Percentiles rank a stretch among this genome's conserved stretches.
Evolutionary conservation across 805 yeast genomes (phyloP).

Genomic region (Teunomyces pallodes): DNA sequence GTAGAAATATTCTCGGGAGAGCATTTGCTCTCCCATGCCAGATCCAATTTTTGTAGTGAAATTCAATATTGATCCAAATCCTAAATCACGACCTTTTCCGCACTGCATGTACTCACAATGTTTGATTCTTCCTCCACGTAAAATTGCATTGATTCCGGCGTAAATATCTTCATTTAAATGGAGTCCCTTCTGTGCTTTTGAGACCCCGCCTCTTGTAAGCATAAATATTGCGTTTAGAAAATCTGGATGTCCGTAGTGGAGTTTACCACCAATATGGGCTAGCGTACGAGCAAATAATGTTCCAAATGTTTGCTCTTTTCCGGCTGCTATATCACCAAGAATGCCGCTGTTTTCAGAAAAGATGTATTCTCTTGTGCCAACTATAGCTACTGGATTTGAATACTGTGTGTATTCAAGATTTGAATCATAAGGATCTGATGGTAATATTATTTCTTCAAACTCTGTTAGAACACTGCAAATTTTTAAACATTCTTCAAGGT

Average conservation of each 20-base stretch:
- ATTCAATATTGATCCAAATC: slow-evolving; percentile 87
- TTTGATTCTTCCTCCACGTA: slow-evolving; percentile 90
- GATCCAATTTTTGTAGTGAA: slow-evolving; percentile 96
- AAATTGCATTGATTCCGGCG: slow-evolving; percentile 89
- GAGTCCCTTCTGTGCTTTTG: slow-evolving; percentile 90
- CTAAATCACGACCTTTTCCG: slow-evolving; percentile 95
- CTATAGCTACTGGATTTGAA: slow-evolving; percentile 72
- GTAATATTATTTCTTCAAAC: slow-evolving; percentile 67
- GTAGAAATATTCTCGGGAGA: slow-evolving; percentile 88
- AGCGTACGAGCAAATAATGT: slow-evolving; percentile 90
- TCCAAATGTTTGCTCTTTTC: slow-evolving; percentile 96
- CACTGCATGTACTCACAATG: slow-evolving; percentile 96
- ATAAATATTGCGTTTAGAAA: slow-evolving; percentile 85
- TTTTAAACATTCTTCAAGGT: slow-evolving; percentile 89
- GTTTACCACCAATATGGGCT: slow-evolving; percentile 91
- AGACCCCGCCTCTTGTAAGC: slow-evolving; percentile 94
- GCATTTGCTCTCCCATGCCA: slow-evolving; percentile 96
- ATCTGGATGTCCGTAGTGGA: slow-evolving; percentile 97
- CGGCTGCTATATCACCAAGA: slow-evolving; percentile 94
- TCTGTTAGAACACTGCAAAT: slow-evolving; percentile 85
- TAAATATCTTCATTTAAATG: slow-evolving; percentile 94
- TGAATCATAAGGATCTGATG: slow-evolving; percentile 51
- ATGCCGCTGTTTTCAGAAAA: slow-evolving; percentile 92
- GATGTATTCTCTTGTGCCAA: slow-evolving; percentile 93
- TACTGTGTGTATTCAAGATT: slow-evolving; percentile 29